Evolutionary conservation across 2,329 filamentous ascomycete genomes (phyloP).

Genomic region (Trichoderma sp.): DNA sequence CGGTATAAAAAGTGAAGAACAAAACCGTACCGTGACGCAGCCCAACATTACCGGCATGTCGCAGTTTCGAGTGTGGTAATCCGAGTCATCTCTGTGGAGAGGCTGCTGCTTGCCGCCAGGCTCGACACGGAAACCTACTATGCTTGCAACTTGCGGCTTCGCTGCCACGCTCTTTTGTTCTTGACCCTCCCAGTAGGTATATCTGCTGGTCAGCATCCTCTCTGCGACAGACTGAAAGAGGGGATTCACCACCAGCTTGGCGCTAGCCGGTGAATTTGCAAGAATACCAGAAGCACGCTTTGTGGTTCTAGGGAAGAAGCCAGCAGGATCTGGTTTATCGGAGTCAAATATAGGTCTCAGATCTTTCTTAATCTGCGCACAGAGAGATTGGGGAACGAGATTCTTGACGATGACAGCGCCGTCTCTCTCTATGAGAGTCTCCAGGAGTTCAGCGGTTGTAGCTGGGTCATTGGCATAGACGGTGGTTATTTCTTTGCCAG

Average conservation of each 20-base stretch:
- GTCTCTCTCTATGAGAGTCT: conserved; percentile 35
- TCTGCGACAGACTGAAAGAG: conserved; percentile 40
- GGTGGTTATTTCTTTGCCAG: conserved; percentile 29
- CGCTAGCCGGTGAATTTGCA: conserved; percentile 41
- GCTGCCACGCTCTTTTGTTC: conserved; percentile 35
- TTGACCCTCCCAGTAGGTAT: conserved; percentile 41
- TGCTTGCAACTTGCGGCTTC: conserved; percentile 42
- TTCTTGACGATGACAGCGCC: conserved; percentile 43
- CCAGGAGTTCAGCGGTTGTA: conserved; percentile 28
- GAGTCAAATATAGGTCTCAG: conserved; percentile 42
- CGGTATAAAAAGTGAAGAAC: neutral
- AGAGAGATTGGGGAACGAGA: conserved; percentile 37
- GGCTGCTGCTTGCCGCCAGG: conserved; percentile 44
- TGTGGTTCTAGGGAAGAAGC: conserved; percentile 45
- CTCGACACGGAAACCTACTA: conserved; percentile 43
- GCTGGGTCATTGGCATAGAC: conserved; percentile 30
- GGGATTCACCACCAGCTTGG: conserved; percentile 41
- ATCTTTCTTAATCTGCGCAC: conserved; percentile 40
- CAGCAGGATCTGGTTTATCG: conserved; percentile 40
- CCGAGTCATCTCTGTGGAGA: conserved; percentile 42
- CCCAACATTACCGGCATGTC: conserved; percentile 43
- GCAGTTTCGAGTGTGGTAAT: conserved; percentile 35
- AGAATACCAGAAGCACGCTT: conserved; percentile 44
- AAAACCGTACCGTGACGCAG: conserved; percentile 33
- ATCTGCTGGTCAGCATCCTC: conserved; percentile 39